Conservation (phyloP, 495 filamentous ascomycete genomes). For the Ramalina peruviana region DNA sequence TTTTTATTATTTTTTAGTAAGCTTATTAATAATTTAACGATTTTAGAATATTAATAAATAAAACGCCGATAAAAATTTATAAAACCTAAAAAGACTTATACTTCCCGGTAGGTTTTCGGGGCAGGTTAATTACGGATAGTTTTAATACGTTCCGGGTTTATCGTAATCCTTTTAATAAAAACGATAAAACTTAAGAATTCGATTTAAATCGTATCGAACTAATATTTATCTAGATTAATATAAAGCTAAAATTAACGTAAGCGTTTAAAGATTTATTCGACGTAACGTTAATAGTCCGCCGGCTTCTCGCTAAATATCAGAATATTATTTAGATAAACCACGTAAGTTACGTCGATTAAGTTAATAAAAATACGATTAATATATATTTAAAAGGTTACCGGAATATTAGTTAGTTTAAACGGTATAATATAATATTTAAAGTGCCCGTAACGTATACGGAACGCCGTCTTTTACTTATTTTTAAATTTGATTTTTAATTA, state of each 20-base stretch:
- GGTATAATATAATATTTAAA: slow-evolving; percentile 21
- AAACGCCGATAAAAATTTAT: slow-evolving; percentile 22
- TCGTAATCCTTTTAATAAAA: slow-evolving; percentile 8
- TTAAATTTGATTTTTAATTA: slow-evolving; percentile 5
- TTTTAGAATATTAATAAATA: slow-evolving; percentile 17
- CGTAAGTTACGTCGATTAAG: slow-evolving; percentile 17
- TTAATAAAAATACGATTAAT: slow-evolving; percentile 20
- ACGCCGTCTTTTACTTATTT: slow-evolving; percentile 14
- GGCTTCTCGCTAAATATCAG: slow-evolving; percentile 16
- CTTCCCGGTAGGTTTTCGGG: slow-evolving; percentile 8
- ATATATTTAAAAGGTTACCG: slow-evolving; percentile 16
- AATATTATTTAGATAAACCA: slow-evolving; percentile 18
- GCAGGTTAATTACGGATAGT: slow-evolving; percentile 13
- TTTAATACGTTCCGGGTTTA: slow-evolving; percentile 14
- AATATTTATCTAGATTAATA: slow-evolving; percentile 17
- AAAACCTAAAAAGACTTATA: slow-evolving; percentile 21
- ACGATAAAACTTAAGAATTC: slow-evolving; percentile 20
- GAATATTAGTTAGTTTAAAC: slow-evolving; percentile 20
- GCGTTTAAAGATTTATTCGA: too few relatives aligned
- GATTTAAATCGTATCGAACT: slow-evolving; percentile 15
- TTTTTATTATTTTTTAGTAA: slow-evolving; percentile 9
- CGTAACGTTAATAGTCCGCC: too few relatives aligned
- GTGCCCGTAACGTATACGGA: neutral
- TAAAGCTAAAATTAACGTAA: too few relatives aligned
- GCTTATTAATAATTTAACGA: slow-evolving; percentile 6